Base-by-base conservation (phyloP, 192 early-diverging fungal genomes). In the Martensiomyces pterosporus region DNA sequence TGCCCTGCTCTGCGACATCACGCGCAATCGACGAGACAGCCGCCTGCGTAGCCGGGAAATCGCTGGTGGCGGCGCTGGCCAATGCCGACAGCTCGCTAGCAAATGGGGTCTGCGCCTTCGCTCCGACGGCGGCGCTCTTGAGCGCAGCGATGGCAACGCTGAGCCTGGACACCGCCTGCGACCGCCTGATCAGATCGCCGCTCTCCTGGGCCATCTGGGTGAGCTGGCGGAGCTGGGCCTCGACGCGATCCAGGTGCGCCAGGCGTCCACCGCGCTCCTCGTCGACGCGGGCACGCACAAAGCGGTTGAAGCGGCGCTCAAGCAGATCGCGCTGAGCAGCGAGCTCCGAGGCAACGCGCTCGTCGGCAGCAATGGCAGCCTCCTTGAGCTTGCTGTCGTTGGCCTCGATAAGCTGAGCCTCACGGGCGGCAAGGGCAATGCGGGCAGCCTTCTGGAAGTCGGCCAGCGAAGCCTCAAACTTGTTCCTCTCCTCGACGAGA, bases 241-340 rank as follows among this genome's bases (percentile, higher is more conserved):
- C 79, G 38, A 98, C 80, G 41, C 87, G 80, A 60, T 94, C 91
- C 35, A 98, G 60, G 27, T 84, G 79, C 7, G 89, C 90, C 47
- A 98, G 70, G 14, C 94, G 87, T 13, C 90, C 91, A 16, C 81
- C 82, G 47, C 94, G 85, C 75, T 98, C 94, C 38, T 87, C 75
- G 48, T 98, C 94, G 22, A 98, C 86, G 24, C 84, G 72, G 16
- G 72, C 66, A 43, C 83, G 86, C 60, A 92, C 82, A 57, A 92
- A 81, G 24, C 82, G 74, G 42, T 84, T 71, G 80, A 88, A 98
- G 42, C 78, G 78, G 37, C 85, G 79, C 67, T 92, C 83, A 57
- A 92, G 70, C 32, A 85, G 76, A 41, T 79, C 73, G 27, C 79
- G 79, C 60, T 94, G 88, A 21, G 66, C 58, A 27, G 70, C 36